Evolutionary conservation across 2,329 filamentous ascomycete species (phyloP).

Genomic region (Huntiella omanensis): DNA sequence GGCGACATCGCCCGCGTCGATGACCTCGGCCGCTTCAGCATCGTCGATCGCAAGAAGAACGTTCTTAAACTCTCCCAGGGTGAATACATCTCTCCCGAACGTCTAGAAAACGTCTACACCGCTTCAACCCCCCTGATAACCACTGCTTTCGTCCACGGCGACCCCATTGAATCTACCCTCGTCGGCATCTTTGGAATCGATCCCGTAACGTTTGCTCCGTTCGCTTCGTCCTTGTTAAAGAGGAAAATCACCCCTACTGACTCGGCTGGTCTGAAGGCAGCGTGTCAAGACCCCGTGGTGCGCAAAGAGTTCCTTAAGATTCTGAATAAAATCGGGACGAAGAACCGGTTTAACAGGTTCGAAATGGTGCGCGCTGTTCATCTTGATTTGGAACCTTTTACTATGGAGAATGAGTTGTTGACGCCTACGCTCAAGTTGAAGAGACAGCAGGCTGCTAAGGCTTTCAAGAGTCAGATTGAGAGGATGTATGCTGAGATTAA

Average conservation of each 20-base stretch:
- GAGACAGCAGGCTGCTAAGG: constrained; percentile 35
- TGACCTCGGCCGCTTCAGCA: constrained; percentile 67
- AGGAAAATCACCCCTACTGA: constrained; percentile 46
- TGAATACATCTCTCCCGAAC: constrained; percentile 94
- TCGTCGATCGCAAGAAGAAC: constrained; percentile 96
- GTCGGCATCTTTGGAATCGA: constrained; percentile 81
- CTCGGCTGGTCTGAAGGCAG: constrained; percentile 44
- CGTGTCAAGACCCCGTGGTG: constrained; percentile 50
- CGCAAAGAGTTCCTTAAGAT: constrained; percentile 58
- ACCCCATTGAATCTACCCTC: constrained; percentile 60
- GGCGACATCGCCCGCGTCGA: constrained; percentile 84
- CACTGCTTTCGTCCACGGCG: constrained; percentile 79
- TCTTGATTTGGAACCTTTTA: constrained; percentile 75
- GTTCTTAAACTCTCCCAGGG: constrained; percentile 96
- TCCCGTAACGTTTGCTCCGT: constrained; percentile 64
- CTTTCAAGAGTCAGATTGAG: constrained; percentile 33
- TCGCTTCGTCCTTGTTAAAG: constrained; percentile 58
- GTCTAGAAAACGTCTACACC: constrained; percentile 86
- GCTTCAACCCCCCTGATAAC: constrained; percentile 61
- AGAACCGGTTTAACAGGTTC: constrained; percentile 79
- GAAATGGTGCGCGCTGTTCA: constrained; percentile 61
- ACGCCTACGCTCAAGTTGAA: constrained; percentile 65
- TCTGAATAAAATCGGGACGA: constrained; percentile 58
- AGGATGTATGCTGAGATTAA: constrained; percentile 37
- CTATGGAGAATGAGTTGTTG: constrained; percentile 75